Evolutionary conservation across 2,329 filamentous ascomycete genomes (phyloP).

Genomic region (Cladosporium sp.): DNA sequence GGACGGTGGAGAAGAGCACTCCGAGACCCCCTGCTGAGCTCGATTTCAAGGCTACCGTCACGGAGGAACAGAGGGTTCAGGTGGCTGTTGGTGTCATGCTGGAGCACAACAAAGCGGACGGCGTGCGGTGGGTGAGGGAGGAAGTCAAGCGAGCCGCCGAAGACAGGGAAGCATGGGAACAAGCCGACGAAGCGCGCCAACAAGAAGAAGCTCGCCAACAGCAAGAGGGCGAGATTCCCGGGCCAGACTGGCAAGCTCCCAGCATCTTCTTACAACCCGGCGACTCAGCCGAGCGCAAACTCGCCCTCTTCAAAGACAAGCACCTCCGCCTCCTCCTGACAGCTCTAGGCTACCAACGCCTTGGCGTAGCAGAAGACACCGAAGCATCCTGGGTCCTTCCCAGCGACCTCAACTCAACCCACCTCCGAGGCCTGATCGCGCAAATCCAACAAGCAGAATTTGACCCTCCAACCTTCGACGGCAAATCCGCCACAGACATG

Average conservation of each 20-base stretch:
- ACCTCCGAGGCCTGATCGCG: constrained; percentile 64
- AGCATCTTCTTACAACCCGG: constrained; percentile 53
- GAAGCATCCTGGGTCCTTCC: constrained; percentile 78
- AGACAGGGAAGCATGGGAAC: constrained; percentile 72
- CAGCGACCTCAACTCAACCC: constrained; percentile 55
- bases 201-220: too few species aligned
- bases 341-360: constrained; percentile 64
- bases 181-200: background rate
- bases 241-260: constrained; percentile 37
- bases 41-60: constrained; percentile 69
- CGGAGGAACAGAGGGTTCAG: constrained; percentile 62
- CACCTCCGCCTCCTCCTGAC: constrained; percentile 81
- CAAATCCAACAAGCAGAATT: constrained; percentile 74
- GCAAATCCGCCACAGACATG: constrained; percentile 67
- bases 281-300: constrained; percentile 61
- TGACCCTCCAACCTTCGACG: constrained; percentile 70
- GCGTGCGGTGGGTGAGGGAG: constrained; percentile 76
- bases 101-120: constrained; percentile 70
- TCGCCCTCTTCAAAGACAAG: constrained; percentile 82
- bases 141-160: constrained; percentile 62
- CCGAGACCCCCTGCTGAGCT: constrained; percentile 72
- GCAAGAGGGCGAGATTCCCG: constrained; percentile 12
- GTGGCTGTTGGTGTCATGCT: constrained; percentile 76
- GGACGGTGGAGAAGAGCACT: constrained; percentile 62
- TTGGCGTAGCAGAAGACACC: constrained; percentile 63